Evolutionary conservation across 2,329 filamentous ascomycete species (phyloP), one percentile per base, ranked within the genome.

Genomic region (Apiospora saccharicola): DNA sequence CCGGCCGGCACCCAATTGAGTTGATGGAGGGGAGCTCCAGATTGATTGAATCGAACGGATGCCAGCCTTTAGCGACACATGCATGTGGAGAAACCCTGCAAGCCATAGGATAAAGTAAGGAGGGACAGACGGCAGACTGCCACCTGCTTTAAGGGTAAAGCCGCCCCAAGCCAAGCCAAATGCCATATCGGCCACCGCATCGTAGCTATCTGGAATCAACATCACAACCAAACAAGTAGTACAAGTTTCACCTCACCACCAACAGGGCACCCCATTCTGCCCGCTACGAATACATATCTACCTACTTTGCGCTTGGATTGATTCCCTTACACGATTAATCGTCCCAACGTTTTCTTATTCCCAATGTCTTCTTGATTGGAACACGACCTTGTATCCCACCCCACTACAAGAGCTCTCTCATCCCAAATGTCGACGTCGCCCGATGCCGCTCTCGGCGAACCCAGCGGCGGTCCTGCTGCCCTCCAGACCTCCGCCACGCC

Each of bases 381-480:
- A n/a, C 16, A 41, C 34, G 34, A 10, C 14, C 19, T n/a, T n/a
- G 24, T n/a, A 41, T 19, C 30, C 53, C 26, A 34, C 34, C 30
- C 57, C 57, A n/a, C 57, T 41, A 41, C 34, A n/a, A 64, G 57
- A 64, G 57, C 57, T 64, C 34, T n/a, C 70, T 61, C 13, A 19
- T 30, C 68, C 75, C 74, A 70, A 75, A 80, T 80, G 79, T 80
- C 78, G 71, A 76, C 78, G 71, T 78, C 78, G 73, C 77, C 74
- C 71, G 77, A 75, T 72, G 78, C 78, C 67, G 77, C 78, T 19
- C 47, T 80, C 76, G 79, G 78, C 76, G 78, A 81, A 76, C 79
- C 79, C 69, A 80, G 83, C 75, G 80, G 80, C 75, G 76, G 75
- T 43, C 13, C n/a, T 30, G 34, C 53, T 10, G n/a, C 46, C 43